A percentile compares a stretch with the other conserved stretches of the same genome.
Conservation (phyloP, 768 basidiomycete genomes). For the Termitomyces sp. region DNA sequence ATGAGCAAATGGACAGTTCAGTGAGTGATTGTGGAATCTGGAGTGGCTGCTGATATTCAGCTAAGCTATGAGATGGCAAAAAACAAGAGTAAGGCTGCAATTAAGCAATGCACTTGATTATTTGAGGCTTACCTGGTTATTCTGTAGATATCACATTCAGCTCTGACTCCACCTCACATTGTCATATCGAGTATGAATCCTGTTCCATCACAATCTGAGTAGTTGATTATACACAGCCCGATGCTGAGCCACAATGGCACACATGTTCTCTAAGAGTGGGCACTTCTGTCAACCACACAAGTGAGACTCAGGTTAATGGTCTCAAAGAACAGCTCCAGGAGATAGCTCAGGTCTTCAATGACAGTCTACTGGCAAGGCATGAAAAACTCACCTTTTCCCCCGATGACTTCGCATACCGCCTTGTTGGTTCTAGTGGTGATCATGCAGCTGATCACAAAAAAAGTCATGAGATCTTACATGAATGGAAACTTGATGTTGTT, state of each 20-base stretch:
- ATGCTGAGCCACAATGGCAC: neutral
- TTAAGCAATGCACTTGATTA: neutral
- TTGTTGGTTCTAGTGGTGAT: slow-evolving; percentile 18
- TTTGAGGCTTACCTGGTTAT: neutral
- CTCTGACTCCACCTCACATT: neutral
- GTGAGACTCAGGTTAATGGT: neutral
- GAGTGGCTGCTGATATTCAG: slow-evolving; percentile 20
- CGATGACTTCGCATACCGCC: neutral
- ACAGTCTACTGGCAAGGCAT: neutral
- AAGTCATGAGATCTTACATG: slow-evolving; percentile 8
- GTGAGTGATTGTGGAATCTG: no score
- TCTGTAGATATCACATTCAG: neutral
- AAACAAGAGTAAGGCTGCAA: neutral
- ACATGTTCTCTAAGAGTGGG: neutral
- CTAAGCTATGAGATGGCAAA: slow-evolving; percentile 12
- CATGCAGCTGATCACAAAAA: slow-evolving; percentile 22
- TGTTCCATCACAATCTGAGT: neutral
- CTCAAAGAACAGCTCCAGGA: neutral
- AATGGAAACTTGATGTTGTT: slow-evolving; percentile 5
- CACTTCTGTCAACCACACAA: neutral
- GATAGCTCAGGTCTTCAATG: neutral
- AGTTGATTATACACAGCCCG: neutral
- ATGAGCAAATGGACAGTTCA: no score
- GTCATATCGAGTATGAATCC: neutral
- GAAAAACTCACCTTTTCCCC: neutral